These are phyloP conservation scores for Stylonectria norvegica DNA, from an alignment of 2,329 filamentous ascomycete genomes.

Conservation along the genomic window DNA sequence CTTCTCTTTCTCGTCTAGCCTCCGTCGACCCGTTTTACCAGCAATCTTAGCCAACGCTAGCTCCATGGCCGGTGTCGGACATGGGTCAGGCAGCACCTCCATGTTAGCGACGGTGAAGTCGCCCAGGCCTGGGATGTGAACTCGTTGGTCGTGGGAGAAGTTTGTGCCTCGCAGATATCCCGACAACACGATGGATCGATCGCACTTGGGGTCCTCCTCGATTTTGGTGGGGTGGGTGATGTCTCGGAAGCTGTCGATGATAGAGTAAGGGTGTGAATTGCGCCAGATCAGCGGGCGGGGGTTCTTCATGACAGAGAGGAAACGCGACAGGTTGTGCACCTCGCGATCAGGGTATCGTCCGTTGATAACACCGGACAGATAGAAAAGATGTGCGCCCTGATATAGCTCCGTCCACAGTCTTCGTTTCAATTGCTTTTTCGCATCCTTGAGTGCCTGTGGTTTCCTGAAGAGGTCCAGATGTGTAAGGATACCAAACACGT, in stretches of 20 bases:
- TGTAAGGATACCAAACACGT: constrained; percentile 94
- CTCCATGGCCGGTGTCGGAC: constrained; percentile 88
- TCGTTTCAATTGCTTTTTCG: constrained; percentile 95
- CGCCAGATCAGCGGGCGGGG: constrained; percentile 94
- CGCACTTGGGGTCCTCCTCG: constrained; percentile 83
- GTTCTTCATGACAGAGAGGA: constrained; percentile 98
- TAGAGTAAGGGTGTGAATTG: constrained; percentile 89
- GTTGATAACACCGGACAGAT: constrained; percentile 93
- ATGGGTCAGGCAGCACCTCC: constrained; percentile 88
- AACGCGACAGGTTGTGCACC: constrained; percentile 90
- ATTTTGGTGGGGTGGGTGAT: constrained; percentile 90
- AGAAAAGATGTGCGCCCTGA: constrained; percentile 94
- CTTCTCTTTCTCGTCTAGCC: constrained; percentile 95
- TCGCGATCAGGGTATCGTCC: constrained; percentile 95
- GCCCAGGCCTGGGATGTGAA: constrained; percentile 90
- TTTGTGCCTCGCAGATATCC: constrained; percentile 95
- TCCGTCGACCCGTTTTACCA: constrained; percentile 74
- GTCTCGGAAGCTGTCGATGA: constrained; percentile 93
- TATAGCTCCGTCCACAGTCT: constrained; percentile 96
- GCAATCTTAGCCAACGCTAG: constrained; percentile 79
- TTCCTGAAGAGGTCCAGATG: constrained; percentile 95
- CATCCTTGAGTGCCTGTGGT: constrained; percentile 83
- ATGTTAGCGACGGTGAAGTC: constrained; percentile 82
- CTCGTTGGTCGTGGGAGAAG: constrained; percentile 79
- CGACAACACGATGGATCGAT: constrained; percentile 85